These are phyloP conservation scores for Rhodotorula mucilaginosa DNA, from an alignment of 1,284 basidiomycete species.

Conservation along the genomic window DNA sequence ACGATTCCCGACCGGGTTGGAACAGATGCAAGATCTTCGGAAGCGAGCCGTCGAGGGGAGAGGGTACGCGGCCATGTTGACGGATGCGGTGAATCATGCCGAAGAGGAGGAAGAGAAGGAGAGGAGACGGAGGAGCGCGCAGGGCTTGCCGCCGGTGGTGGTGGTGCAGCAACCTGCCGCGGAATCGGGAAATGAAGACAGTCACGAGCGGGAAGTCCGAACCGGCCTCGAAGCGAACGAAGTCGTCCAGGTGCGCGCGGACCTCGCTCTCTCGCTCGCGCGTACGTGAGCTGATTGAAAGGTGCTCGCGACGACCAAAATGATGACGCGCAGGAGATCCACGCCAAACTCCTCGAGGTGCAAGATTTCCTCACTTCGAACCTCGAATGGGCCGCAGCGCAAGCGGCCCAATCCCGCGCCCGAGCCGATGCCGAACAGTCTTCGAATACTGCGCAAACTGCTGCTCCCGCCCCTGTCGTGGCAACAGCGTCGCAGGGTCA, in stretches of 20 bases:
- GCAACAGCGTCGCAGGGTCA: neutral
- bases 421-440: conserved; percentile 15
- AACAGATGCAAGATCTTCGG: conserved; percentile 32
- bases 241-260: conserved; percentile 32
- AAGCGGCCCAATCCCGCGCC: conserved; percentile 46
- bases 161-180: conserved; percentile 2
- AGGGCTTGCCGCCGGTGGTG: neutral
- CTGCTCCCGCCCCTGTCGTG: neutral
- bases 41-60: conserved; percentile 27
- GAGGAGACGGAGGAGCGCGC: neutral
- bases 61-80: conserved; percentile 38
- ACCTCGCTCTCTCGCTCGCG: neutral
- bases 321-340: conserved; percentile 48
- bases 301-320: no score
- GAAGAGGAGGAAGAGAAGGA: conserved; percentile 1
- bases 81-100: conserved; percentile 30
- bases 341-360: conserved; percentile 48
- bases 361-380: conserved; percentile 51
- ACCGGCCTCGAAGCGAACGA: conserved; percentile 34
- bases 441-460: no score
- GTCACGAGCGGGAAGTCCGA: neutral
- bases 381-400: conserved; percentile 53
- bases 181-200: conserved; percentile 7
- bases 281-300: no score
- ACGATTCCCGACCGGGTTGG: conserved; percentile 7